phyloP scores from a whole-genome alignment of 2,329 filamentous ascomycete genomes.

The Hymenoscyphus salicellus region DNA sequence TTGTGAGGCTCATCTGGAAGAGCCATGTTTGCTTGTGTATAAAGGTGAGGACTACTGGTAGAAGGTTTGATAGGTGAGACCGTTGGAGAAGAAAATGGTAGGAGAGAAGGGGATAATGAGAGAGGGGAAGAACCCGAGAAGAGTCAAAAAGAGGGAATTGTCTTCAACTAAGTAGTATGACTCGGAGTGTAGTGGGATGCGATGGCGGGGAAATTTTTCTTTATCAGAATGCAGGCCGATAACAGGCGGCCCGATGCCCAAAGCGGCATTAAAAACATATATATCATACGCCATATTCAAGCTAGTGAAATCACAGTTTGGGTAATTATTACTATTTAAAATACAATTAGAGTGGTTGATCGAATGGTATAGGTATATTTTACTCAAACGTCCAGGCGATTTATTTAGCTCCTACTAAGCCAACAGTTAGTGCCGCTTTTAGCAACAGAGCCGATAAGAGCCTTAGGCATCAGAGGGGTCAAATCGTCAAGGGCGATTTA shows the following conservation, averaged over 20 bases:
- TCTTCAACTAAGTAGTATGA: background rate
- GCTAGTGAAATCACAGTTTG: too few relatives aligned
- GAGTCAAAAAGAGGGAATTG: background rate
- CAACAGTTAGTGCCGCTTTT: background rate
- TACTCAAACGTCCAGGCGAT: too few relatives aligned
- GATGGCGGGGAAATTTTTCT: slow-evolving; percentile 4
- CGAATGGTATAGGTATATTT: too few relatives aligned
- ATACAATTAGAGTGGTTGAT: too few relatives aligned
- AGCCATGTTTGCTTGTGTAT: slow-evolving; percentile 19
- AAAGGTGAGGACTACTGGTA: background rate
- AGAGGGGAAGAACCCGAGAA: background rate
- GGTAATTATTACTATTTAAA: too few relatives aligned
- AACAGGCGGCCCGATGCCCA: too few relatives aligned
- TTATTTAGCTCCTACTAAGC: too few relatives aligned
- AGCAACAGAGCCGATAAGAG: background rate
- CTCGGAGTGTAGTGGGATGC: background rate
- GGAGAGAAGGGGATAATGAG: background rate
- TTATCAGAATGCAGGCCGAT: background rate
- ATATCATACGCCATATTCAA: too few relatives aligned
- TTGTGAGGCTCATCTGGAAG: slow-evolving; percentile 31
- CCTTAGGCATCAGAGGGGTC: background rate
- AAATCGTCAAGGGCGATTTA: background rate
- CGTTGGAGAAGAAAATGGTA: background rate
- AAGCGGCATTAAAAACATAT: too few relatives aligned
- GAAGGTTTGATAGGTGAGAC: background rate